These are phyloP conservation scores for Scalesia atractyloides DNA, from an alignment of 129 eudicot genomes.

Conservation along the genomic window DNA sequence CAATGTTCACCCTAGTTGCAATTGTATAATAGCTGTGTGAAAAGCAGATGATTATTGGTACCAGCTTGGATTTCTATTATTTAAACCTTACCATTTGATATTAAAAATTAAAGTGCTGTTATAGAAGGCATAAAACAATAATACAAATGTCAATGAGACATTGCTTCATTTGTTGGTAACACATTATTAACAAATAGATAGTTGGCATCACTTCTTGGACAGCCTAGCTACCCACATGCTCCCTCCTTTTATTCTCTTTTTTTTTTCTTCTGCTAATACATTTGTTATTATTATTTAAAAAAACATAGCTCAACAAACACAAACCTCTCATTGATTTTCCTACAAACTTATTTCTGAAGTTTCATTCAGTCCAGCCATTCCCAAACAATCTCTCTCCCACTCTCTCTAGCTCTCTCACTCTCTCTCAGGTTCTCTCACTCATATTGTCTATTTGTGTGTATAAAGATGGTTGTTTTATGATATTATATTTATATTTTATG, in stretches of 20 bases:
- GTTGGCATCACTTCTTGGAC: slow-evolving; percentile 44
- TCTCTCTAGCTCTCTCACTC: slow-evolving; percentile 16
- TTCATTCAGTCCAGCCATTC: slow-evolving; percentile 23
- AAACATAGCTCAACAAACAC: not conserved
- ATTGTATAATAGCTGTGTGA: too few relatives aligned
- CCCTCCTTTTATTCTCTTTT: not conserved
- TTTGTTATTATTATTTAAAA: not conserved
- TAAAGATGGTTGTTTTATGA: slow-evolving; percentile 1
- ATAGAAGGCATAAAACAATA: not conserved
- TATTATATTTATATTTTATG: not conserved
- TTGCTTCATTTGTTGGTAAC: slow-evolving; percentile 42
- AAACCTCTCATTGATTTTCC: slow-evolving; percentile 26
- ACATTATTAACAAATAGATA: slow-evolving; percentile 26
- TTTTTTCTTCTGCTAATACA: not conserved
- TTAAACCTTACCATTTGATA: not conserved
- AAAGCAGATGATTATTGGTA: too few relatives aligned
- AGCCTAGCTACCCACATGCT: slow-evolving; percentile 48
- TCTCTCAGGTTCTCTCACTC: slow-evolving; percentile 21
- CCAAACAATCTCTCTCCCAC: not conserved
- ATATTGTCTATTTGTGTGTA: not conserved
- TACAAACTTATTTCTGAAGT: slow-evolving; percentile 32
- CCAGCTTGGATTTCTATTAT: too few relatives aligned
- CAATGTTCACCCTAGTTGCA: too few relatives aligned
- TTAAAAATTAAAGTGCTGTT: not conserved
- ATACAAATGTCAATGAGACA: slow-evolving; percentile 24